Conservation (phyloP, 1,139 yeast species). For the Blastobotrys persicus region DNA sequence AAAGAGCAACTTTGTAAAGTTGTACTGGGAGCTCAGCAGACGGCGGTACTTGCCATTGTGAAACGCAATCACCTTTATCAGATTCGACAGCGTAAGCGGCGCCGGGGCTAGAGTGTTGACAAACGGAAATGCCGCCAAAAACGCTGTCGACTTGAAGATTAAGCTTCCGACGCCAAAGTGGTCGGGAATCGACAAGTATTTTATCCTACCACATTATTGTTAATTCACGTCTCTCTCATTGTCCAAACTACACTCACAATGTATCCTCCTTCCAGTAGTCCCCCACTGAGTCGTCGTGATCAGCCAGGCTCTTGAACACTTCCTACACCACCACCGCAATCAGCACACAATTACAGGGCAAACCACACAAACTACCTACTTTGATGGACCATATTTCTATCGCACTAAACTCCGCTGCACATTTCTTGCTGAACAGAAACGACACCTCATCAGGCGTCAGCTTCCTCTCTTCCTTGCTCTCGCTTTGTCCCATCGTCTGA, state of each 20-base stretch:
- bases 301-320: conserved; percentile 30
- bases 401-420: conserved; percentile 39
- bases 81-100: conserved; percentile 42
- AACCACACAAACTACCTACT: conserved; percentile 16
- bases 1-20: conserved; percentile 41
- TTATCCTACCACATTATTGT: conserved; percentile 18
- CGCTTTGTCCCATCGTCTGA: conserved; percentile 14
- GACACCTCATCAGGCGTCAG: conserved; percentile 37
- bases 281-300: conserved; percentile 30
- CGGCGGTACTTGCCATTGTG: conserved; percentile 38
- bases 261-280: conserved; percentile 35
- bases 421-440: conserved; percentile 37
- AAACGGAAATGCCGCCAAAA: conserved; percentile 47
- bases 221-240: neutral
- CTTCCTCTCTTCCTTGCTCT: conserved; percentile 10
- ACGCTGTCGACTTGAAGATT: conserved; percentile 38
- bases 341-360: neutral
- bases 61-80: conserved; percentile 46
- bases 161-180: conserved; percentile 32
- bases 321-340: neutral
- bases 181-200: conserved; percentile 32
- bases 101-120: conserved; percentile 35
- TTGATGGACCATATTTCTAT: conserved; percentile 44
- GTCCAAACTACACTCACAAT: conserved; percentile 24
- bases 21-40: conserved; percentile 37